Conservation (phyloP, 768 basidiomycete species). For the Trametes cinnabarina region DNA sequence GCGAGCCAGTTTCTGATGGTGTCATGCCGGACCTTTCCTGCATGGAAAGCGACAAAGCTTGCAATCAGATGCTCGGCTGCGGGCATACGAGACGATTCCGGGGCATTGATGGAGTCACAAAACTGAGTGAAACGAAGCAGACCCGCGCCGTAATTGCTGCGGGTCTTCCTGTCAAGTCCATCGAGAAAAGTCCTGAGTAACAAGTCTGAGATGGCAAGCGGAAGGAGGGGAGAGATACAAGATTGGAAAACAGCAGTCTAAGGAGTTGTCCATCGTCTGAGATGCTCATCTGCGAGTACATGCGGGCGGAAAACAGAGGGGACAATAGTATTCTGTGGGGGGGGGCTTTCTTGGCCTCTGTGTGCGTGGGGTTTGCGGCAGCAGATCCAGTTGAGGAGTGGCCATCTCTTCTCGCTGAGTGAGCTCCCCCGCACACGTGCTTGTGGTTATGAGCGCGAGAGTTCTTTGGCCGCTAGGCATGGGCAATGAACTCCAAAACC, state of each 20-base stretch:
- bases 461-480: too few species aligned
- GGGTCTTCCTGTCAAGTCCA: not conserved
- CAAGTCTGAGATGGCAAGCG: not conserved
- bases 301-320: not conserved
- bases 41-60: slow-evolving; percentile 26
- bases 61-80: slow-evolving; percentile 29
- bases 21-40: slow-evolving; percentile 1
- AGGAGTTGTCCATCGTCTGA: not conserved
- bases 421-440: not conserved
- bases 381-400: not conserved
- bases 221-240: not conserved
- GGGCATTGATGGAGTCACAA: slow-evolving; percentile 34
- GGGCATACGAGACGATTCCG: slow-evolving; percentile 32
- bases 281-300: not conserved
- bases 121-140: slow-evolving; percentile 37
- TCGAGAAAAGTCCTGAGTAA: not conserved
- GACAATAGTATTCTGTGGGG: not conserved
- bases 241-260: not conserved
- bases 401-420: not conserved
- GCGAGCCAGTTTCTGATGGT: slow-evolving; percentile 37
- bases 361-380: not conserved
- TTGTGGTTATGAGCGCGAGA: not conserved
- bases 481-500: too few species aligned
- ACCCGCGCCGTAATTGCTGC: slow-evolving; percentile 32
- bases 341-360: not conserved